Percentiles rank a stretch among this genome's conserved stretches.
phyloP scores from a whole-genome alignment of 345 rosid genomes.

The Acer campestre region DNA sequence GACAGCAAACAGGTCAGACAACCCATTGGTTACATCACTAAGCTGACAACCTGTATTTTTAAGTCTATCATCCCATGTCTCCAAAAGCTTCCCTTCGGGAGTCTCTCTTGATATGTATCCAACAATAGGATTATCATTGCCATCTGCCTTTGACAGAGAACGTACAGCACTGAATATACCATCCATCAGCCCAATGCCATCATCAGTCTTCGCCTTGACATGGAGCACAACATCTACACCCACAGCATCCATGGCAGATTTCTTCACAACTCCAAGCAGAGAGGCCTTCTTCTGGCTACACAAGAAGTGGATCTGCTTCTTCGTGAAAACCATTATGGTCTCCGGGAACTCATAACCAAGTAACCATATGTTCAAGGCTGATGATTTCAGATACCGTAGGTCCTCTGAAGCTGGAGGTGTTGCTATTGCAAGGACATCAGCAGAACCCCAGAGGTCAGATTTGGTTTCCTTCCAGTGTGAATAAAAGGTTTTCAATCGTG shows the following conservation, averaged over 20 bases:
- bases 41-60: conserved; percentile 32
- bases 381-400: conserved; percentile 50
- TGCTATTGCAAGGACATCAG: conserved; percentile 41
- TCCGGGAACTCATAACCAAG: conserved; percentile 57
- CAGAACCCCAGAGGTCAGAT: conserved; percentile 35
- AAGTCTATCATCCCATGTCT: conserved; percentile 46
- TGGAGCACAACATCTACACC: conserved; percentile 47
- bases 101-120: conserved; percentile 45
- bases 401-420: conserved; percentile 50
- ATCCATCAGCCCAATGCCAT: conserved; percentile 48
- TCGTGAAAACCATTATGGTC: conserved; percentile 54
- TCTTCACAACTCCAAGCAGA: conserved; percentile 45
- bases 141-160: conserved; percentile 29
- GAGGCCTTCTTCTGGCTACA: conserved; percentile 49
- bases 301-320: conserved; percentile 50
- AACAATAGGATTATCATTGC: conserved; percentile 30
- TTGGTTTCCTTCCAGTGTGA: conserved; percentile 43
- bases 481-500: conserved; percentile 41
- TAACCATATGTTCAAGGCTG: conserved; percentile 53
- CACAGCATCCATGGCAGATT: conserved; percentile 40
- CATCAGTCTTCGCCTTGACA: conserved; percentile 43
- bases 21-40: conserved; percentile 42
- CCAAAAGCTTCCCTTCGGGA: conserved; percentile 56
- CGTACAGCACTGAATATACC: conserved; percentile 35
- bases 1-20: conserved; percentile 52